Conservation (phyloP, 1,139 yeast genomes). For the Geotrichum klebahnii region DNA sequence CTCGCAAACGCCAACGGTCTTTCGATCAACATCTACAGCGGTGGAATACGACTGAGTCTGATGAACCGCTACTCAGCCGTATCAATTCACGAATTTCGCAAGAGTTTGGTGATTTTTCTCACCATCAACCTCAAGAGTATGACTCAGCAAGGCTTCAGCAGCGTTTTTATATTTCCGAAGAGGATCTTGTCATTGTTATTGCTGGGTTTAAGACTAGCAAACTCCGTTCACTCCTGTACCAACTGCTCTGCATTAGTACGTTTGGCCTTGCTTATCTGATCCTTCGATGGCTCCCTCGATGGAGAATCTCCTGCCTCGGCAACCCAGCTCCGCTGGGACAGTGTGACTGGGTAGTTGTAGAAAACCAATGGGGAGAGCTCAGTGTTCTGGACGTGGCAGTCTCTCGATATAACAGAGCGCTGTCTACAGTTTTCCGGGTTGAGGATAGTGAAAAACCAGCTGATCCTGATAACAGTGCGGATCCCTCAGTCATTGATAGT, state of each 20-base stretch:
- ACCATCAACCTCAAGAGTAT: conserved; percentile 6
- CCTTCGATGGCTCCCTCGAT: conserved; percentile 81
- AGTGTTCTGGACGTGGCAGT: conserved; percentile 54
- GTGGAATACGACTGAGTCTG: conserved; percentile 24
- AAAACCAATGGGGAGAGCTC: conserved; percentile 88
- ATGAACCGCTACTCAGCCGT: conserved; percentile 24
- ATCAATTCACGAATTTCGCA: conserved; percentile 18
- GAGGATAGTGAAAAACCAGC: conserved; percentile 27
- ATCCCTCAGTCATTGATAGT: conserved; percentile 8
- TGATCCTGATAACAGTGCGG: conserved; percentile 22
- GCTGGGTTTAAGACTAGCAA: conserved; percentile 73
- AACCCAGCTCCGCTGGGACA: conserved; percentile 62
- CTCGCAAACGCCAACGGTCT: conserved; percentile 21
- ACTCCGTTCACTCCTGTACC: conserved; percentile 49
- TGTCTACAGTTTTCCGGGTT: conserved; percentile 60
- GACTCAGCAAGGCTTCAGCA: conserved; percentile 54
- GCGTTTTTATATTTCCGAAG: conserved; percentile 89
- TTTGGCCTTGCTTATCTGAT: conserved; percentile 69
- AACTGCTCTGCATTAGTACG: conserved; percentile 53
- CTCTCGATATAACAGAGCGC: conserved; percentile 60
- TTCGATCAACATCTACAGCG: conserved; percentile 21
- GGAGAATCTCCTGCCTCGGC: conserved; percentile 67
- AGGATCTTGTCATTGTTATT: conserved; percentile 86
- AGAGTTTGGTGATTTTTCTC: conserved; percentile 3
- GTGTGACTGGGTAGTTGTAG: conserved; percentile 91